Base-by-base conservation (phyloP, 169 alveolate genomes). In the Amoebophrya sp. region DNA sequence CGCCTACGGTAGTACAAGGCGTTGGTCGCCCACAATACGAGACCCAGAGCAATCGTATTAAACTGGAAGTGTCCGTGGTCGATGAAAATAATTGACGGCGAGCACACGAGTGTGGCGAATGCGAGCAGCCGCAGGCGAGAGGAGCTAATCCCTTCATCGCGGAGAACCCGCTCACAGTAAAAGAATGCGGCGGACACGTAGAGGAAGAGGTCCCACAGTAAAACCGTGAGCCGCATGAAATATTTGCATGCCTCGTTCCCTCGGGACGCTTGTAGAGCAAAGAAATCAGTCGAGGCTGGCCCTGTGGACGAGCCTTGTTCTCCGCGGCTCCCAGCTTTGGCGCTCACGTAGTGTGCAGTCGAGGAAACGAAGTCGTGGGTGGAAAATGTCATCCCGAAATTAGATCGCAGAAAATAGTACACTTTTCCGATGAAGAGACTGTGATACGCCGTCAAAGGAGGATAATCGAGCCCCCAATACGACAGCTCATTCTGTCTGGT, bases 31-130 rank as follows among this genome's bases (percentile, higher is more conserved):
- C 96, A 94, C 29, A 97, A 93, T 0, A 95, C 94, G 41, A 96
- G 94, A n/a, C 98, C 99, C 92, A 96, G 96, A 96, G 97, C 95
- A 24, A 96, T 95, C 55, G 95, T 94, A 93, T 96, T 97, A 93
- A 95, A 96, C 92, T 97, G 96, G 94, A 96, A 97, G 94, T 97
- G 99, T 0, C 98, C 97, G 92, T 97, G 98, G 93, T 97, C 99
- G 18, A 96, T 96, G 41, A 96, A 94, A 23, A 96, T 92, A 89
- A 96, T 91, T 0, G 96, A 94, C 41, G 98, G 97, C 34, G 96
- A 90, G 38, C n/a, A 26, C 33, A 0, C 2, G 83, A 65, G 83
- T 6, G n/a, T 1, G 26, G 33, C 12, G 83, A 65, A 65, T 0
- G 26, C 2, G 2, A 65, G 83, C 10, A 65, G 83, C 2, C 83